Conservation (phyloP, 164 flowering plant genomes). For the Stephania yunnanensis region DNA sequence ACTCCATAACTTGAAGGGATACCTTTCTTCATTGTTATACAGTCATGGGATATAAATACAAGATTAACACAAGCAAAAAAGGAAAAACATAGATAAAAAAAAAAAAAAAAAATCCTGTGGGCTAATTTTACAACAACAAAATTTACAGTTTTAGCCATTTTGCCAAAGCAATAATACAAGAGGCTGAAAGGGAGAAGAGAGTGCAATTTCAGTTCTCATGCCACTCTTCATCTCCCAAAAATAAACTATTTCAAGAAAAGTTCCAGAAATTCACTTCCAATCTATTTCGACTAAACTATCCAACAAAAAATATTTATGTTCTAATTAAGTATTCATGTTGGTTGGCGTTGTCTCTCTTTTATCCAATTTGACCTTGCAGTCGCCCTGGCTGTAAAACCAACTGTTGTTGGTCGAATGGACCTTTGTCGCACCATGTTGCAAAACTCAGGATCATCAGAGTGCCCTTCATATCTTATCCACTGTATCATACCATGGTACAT, state of each 20-base stretch:
- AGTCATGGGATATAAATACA: not conserved
- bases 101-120: not conserved
- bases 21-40: not conserved
- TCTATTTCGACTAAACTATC: not conserved
- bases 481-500: conserved; percentile 83
- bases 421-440: conserved; percentile 59
- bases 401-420: conserved; percentile 54
- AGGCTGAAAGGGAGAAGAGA: not conserved
- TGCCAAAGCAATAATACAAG: not conserved
- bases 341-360: conserved; percentile 9
- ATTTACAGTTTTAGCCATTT: conserved; percentile 3
- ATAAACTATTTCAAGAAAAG: not conserved
- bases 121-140: conserved; percentile 3
- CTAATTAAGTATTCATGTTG: not conserved
- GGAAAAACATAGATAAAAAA: not conserved
- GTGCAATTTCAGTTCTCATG: not conserved
- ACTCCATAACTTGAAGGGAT: not conserved
- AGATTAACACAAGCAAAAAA: not conserved
- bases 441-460: conserved; percentile 49
- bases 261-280: not conserved
- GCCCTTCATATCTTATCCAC: conserved; percentile 69
- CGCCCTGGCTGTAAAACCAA: conserved; percentile 65
- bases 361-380: conserved; percentile 29
- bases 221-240: not conserved
- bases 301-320: not conserved